phyloP scores from a whole-genome alignment of 176 grass and related monocot genomes.

The Carex myosuroides region DNA sequence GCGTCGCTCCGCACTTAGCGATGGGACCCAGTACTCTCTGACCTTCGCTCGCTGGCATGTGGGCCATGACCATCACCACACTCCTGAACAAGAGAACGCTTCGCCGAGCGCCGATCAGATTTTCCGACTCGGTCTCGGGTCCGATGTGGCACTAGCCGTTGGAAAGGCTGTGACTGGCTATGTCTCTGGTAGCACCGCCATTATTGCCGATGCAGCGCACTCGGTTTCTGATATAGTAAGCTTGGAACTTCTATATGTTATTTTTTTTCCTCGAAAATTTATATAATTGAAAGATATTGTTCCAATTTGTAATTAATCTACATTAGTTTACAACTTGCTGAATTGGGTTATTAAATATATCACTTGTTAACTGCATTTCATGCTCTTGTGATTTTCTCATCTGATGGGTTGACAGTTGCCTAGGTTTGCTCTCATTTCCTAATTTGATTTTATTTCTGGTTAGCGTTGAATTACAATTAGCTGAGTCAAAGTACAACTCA shows the following conservation, averaged over 20 bases:
- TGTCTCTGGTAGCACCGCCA: conserved; percentile 83
- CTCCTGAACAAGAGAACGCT: background rate
- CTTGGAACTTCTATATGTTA: background rate
- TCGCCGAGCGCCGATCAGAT: conserved; percentile 26
- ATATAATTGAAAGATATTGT: background rate
- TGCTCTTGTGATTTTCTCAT: background rate
- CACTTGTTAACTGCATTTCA: background rate
- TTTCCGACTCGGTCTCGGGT: conserved; percentile 62
- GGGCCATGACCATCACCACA: conserved; percentile 17
- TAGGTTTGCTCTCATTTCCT: background rate
- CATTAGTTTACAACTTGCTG: background rate
- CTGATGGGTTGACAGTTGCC: background rate
- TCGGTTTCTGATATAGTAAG: conserved; percentile 88
- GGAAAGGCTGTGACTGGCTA: conserved; percentile 69
- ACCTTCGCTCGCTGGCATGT: conserved; percentile 30
- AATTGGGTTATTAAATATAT: background rate
- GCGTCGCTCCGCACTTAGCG: conserved; percentile 3
- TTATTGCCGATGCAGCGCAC: conserved; percentile 80
- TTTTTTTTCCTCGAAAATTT: background rate
- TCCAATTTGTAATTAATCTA: background rate
- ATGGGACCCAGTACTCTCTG: conserved; percentile 29
- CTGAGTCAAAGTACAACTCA: background rate
- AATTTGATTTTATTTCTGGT: background rate
- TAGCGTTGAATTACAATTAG: background rate
- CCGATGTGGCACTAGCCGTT: conserved; percentile 46